These are phyloP conservation scores for Carex scoparia DNA, from an alignment of 176 grass and related monocot species.

Conservation along the genomic window DNA sequence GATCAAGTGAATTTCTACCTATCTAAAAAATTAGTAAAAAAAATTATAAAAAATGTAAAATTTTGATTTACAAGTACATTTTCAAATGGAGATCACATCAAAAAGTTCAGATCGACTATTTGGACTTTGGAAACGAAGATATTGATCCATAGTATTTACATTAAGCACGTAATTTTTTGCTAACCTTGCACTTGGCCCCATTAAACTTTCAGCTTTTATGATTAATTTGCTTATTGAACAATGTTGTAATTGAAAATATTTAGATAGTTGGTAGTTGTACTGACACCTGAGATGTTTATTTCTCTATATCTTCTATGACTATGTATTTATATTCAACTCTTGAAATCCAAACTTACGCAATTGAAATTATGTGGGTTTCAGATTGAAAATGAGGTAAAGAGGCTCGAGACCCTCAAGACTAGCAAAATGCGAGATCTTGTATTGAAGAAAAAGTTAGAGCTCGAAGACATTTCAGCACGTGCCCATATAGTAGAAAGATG, in stretches of 20 bases:
- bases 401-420: conserved; percentile 73
- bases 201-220: not conserved
- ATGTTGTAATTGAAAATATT: not conserved
- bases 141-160: not conserved
- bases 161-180: not conserved
- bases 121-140: too few relatives aligned
- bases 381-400: conserved; percentile 73
- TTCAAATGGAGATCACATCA: too few relatives aligned
- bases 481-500: conserved; percentile 35
- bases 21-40: too few relatives aligned
- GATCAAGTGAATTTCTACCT: too few relatives aligned
- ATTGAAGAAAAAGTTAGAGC: conserved; percentile 57
- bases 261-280: not conserved
- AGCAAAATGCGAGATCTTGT: conserved; percentile 70
- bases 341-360: not conserved
- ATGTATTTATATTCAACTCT: not conserved
- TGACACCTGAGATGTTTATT: not conserved
- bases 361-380: conserved; percentile 7
- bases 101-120: too few relatives aligned
- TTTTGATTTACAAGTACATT: too few relatives aligned
- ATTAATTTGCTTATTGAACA: not conserved
- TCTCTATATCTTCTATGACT: not conserved
- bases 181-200: not conserved
- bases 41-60: too few relatives aligned
- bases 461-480: conserved; percentile 57